Percentiles rank a stretch among this genome's conserved stretches.
These are phyloP conservation scores for Casuarina glauca DNA, from an alignment of 306 rosid species.

Conservation along the genomic window DNA sequence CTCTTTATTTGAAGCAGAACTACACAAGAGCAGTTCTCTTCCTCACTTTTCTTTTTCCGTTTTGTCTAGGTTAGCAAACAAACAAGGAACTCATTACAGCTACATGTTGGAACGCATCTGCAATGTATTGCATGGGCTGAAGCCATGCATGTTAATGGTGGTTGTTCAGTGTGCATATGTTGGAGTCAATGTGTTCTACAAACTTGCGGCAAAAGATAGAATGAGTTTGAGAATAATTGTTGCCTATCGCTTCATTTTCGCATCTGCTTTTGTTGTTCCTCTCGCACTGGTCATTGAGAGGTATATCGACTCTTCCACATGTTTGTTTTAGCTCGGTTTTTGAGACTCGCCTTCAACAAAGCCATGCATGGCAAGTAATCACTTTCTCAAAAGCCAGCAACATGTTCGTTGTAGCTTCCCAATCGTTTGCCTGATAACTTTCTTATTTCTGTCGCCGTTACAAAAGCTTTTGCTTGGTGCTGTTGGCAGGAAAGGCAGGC, in stretches of 20 bases:
- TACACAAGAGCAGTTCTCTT: too few species aligned
- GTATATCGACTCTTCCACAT: slow-evolving; percentile 5
- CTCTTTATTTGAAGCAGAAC: too few species aligned
- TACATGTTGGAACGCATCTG: neutral
- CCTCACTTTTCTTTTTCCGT: too few species aligned
- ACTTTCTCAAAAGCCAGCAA: neutral
- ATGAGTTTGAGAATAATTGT: slow-evolving; percentile 50
- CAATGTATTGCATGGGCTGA: slow-evolving; percentile 35
- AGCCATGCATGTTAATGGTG: slow-evolving; percentile 53
- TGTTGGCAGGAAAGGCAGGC: slow-evolving; percentile 59
- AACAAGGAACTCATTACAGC: too few species aligned
- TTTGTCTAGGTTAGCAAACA: too few species aligned
- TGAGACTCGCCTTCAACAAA: too few species aligned
- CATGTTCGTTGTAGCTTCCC: neutral
- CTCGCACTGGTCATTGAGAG: slow-evolving; percentile 59
- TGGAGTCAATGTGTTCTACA: slow-evolving; percentile 60
- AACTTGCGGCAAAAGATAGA: slow-evolving; percentile 57
- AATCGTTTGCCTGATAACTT: too few species aligned
- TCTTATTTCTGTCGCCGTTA: too few species aligned
- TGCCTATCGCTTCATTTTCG: slow-evolving; percentile 70
- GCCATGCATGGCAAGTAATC: neutral
- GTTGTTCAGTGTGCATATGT: slow-evolving; percentile 46
- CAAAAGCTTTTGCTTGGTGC: too few species aligned
- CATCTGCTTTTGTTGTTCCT: slow-evolving; percentile 59
- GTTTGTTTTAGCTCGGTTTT: neutral